Base-by-base conservation (phyloP, 257 asterid species). In the Linaria vulgaris region DNA sequence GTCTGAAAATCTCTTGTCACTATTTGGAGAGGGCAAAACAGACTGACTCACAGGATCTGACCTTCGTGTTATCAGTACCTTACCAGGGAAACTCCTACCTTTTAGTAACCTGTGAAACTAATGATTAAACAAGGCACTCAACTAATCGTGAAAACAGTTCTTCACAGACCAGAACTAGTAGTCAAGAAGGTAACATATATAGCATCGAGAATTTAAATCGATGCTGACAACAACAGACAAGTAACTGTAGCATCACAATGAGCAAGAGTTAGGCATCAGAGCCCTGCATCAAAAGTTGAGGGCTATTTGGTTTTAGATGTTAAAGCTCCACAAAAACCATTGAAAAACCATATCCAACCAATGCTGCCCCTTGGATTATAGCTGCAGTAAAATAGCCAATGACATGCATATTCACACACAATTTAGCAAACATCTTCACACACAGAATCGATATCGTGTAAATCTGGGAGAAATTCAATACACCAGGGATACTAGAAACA, bases 31-130 rank as follows among this genome's bases (percentile, higher is more conserved):
- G 24, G 55, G 76, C 70, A 85, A 37, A 63, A 64, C 61, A 30
- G 87, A 73, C 48, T 74, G 91, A 70, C 80, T 87, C 59, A 77
- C 27, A 44, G 90, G 95, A 38, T 94, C 94, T 25, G 80, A 67
- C 64, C 91, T 82, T 74, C 83, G 75, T 10, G 95, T 82, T 64
- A 87, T 87, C 69, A 90, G 76, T 74, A 94, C 78, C 75, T 90
- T 94, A 58, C 99, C 99, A 51, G 99, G 99, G 70, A 94, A 91
- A 77, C 94, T 90, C 31, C 99, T 95, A 58, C 99, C 99, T 77
- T 87, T 94, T 45, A 89, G 91, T 82, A 94, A 81, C 70, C 98
- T 91, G 80, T 50, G 44, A 38, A 60, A 16, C 39, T 62, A 65
- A 69, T 67, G 61, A 50, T 66, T 41, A 65, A 10, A 61, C 17